These are phyloP conservation scores for Withania somnifera DNA, from an alignment of 305 asterid species.

Conservation along the genomic window DNA sequence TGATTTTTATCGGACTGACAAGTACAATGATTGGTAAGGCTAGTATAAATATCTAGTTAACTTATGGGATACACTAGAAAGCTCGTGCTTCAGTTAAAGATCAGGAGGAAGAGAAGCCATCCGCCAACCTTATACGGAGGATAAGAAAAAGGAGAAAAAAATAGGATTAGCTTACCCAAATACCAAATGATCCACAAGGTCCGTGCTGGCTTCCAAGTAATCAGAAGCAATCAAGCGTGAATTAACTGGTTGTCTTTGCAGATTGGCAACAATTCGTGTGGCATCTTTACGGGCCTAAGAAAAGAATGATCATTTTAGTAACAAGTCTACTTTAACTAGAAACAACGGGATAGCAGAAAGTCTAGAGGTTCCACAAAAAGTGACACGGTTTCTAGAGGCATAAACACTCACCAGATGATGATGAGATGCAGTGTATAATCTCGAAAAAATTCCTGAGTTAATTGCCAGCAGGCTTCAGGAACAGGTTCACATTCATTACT, in stretches of 20 bases:
- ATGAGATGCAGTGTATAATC: conserved; percentile 61
- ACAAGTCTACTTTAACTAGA: neutral
- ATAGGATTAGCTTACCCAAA: conserved; percentile 44
- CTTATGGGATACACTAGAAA: neutral
- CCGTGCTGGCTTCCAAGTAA: conserved; percentile 67
- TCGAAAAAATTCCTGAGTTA: conserved; percentile 64
- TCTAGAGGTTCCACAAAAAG: neutral
- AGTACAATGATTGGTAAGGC: neutral
- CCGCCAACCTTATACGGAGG: neutral
- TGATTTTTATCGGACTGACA: too few species aligned
- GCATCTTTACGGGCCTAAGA: conserved; percentile 83
- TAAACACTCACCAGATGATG: conserved; percentile 36
- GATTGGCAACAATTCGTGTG: conserved; percentile 69
- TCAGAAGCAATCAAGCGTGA: conserved; percentile 69
- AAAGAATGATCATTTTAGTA: neutral
- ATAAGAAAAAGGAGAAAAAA: neutral
- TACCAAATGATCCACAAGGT: conserved; percentile 57
- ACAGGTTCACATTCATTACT: conserved; percentile 58
- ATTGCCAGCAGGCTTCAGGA: conserved; percentile 61
- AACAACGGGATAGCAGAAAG: neutral
- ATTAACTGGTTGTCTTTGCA: conserved; percentile 73
- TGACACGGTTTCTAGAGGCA: neutral
- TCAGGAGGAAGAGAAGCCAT: neutral
- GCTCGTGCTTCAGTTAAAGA: neutral
- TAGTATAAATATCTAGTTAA: neutral